Base-by-base conservation (phyloP, 2,329 filamentous ascomycete species). In the Camptophora hylomeconis region DNA sequence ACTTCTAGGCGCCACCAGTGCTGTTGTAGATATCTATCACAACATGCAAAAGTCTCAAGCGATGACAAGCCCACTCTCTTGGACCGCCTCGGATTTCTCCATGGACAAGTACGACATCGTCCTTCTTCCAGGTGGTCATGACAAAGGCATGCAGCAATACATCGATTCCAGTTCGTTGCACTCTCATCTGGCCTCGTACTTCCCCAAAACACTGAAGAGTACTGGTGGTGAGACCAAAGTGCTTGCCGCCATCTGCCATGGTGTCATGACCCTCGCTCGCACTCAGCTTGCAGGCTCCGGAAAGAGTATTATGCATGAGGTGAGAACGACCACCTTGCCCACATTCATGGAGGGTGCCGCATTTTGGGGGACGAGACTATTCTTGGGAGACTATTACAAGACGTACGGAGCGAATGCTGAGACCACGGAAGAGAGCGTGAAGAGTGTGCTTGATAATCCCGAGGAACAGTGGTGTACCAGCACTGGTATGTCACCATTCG, bases 361-460 rank as follows among this genome's bases (percentile, higher is more conserved):
- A 1, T 69, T 59, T 34, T 65, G 61, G 55, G 52, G 54, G 3
- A 69, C 65, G 3, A 49, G 61, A 20, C 45, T 50, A 2, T 60
- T 66, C 22, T 43, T 69, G 8, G 65, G 65, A 3, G 65, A 69
- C 31, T 69, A 69, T 38, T 69, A 68, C 45, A 69, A 69, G 54
- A 68, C 65, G 2, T 69, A 65, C 31, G 66, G 66, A 1, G 57
- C 57, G 3, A 57, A 62, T 1, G 65, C 59, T 34, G 60, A 63
- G 18, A 54, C 61, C 34, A 61, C 66, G 3, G 60, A 69, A 38
- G 48, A 52, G 5, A 53, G 56, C 22, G 63, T 66, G 23, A 57
- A 50, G 13, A 63, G 60, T 36, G 50, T 40, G 2, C 46, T 68
- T 13, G 54, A 53, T 24, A 43, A 58, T 31, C 55, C 57, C 1